phyloP scores from a whole-genome alignment of 176 grass and related monocot species.

The Triticum monococcum region DNA sequence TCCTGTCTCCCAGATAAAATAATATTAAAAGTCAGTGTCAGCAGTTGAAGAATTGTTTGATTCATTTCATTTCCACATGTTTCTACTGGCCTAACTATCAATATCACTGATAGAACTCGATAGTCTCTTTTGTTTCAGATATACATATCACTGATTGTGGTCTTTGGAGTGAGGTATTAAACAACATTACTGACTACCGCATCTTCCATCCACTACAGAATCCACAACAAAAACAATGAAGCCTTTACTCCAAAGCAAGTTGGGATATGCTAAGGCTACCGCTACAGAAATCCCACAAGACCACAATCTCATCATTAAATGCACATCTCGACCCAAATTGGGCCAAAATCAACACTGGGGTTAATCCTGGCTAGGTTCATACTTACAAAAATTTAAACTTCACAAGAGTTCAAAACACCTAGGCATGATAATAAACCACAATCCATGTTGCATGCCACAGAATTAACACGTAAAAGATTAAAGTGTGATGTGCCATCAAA shows the following conservation, averaged over 20 bases:
- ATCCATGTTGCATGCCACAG: background rate
- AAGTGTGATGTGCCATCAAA: background rate
- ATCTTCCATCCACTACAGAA: background rate
- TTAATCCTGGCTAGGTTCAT: background rate
- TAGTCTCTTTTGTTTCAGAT: background rate
- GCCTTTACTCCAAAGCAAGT: conserved; percentile 1
- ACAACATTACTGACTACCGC: too few species aligned
- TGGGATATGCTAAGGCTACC: background rate
- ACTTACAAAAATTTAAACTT: background rate
- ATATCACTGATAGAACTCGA: background rate
- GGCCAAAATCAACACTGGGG: background rate
- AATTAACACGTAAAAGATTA: background rate
- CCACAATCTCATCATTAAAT: conserved; percentile 5
- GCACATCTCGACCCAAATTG: background rate
- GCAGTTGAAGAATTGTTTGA: background rate
- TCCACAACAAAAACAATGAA: background rate
- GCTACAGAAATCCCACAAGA: background rate
- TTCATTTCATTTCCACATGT: background rate
- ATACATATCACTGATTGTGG: background rate
- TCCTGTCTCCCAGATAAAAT: background rate
- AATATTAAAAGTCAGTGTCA: background rate
- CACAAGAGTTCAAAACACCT: background rate
- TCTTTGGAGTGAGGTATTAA: too few species aligned
- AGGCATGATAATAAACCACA: background rate
- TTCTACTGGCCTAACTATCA: background rate